Evolutionary conservation across 352 stramenopile genomes (phyloP), one percentile per base, ranked within the genome.

Genomic region (Pythium apleroticum): DNA sequence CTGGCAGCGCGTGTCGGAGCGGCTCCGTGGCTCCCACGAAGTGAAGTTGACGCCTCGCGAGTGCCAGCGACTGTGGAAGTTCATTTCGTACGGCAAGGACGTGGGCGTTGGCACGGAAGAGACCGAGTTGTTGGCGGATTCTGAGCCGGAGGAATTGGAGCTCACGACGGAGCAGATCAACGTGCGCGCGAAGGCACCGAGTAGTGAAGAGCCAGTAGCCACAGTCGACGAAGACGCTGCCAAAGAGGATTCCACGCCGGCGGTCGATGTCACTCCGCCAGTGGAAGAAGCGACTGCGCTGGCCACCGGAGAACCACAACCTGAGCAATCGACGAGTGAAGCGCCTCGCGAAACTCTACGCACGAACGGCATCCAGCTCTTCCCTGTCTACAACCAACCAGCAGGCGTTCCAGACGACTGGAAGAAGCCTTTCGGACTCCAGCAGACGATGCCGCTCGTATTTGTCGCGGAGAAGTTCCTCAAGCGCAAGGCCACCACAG

Each of bases 1-100:
- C 9, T 92, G 84, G 84, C 66, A 72, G 22, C 39, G 69, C 9
- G 72, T 92, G 7, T 61, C 76, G 6, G 71, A 66, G 50, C 72
- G 64, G 15, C 69, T 92, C 68, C 53, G 70, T 22, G 65, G 57
- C 49, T 75, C 62, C 11, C 76, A 89, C 31, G 69, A 73, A 0
- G 35, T 90, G 9, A 37, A 30, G 20, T 56, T 87, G 39, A 67
- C 54, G 12, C 46, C 78, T 0, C 60, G 57, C 33, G 76, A 85
- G 3, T 89, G 81, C 30, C 84, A 89, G 63, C 12, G 65, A 19
- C 69, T 90, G 22, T 92, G 84, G 84, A 92, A 90, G 67, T 92
- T 85, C 50, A 60, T 92, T 35, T 77, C 84, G n/a, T 92, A 92
- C 55, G 80, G 70, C 0, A 52, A 84, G 28, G 33, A 66, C 10